Evolutionary conservation across 768 basidiomycete species (phyloP), one percentile per base, ranked within the genome.

Genomic region (Amyloporia xantha): DNA sequence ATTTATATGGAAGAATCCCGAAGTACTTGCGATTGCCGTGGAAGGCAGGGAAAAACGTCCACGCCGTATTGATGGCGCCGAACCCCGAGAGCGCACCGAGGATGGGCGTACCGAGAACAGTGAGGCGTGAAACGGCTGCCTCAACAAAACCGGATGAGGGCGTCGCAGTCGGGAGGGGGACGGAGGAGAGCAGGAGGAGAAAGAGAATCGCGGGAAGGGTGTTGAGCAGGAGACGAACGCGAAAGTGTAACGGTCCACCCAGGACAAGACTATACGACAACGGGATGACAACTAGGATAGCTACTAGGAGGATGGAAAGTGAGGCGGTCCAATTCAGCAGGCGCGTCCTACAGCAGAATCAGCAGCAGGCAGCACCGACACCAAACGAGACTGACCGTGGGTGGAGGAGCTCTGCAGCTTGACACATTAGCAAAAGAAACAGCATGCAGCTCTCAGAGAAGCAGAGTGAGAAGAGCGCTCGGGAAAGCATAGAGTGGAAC

Each of bases 21-120:
- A 25, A 58, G 20, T 47, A 63, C 67, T 56, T 64, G 6, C 26
- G 27, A 5, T 43, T 56, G 3, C 64, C 56, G 5, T 67, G 68
- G 15, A 71, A 54, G 30, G 68, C 61, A 0, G 80, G 79, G 11
- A 84, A 61, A 57, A 74, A 80, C 4, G 65, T 66, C 84, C 86
- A 86, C 0, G 79, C 75, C 40, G 77, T 82, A 53, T 74, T 80
- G 41, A 86, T 71, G 2, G 86, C 82, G 53, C 88, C 88, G 52
- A 88, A 84, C 0, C 90, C 90, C 0, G 89, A 88, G 4, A 92
- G 71, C 2, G 82, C 60, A 4, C 90, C 90, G n/a, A 92, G 79
- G 48, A 90, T n/a, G n/a, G n/a, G n/a, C n/a, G n/a, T n/a, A n/a
- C n/a, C n/a, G n/a, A n/a, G n/a, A n/a, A n/a, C n/a, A 17, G 84